Percentiles rank a stretch among this genome's conserved stretches.
These are phyloP conservation scores for Cryptococcus sp. DNA, from an alignment of 1,284 basidiomycete species.

Conservation along the genomic window DNA sequence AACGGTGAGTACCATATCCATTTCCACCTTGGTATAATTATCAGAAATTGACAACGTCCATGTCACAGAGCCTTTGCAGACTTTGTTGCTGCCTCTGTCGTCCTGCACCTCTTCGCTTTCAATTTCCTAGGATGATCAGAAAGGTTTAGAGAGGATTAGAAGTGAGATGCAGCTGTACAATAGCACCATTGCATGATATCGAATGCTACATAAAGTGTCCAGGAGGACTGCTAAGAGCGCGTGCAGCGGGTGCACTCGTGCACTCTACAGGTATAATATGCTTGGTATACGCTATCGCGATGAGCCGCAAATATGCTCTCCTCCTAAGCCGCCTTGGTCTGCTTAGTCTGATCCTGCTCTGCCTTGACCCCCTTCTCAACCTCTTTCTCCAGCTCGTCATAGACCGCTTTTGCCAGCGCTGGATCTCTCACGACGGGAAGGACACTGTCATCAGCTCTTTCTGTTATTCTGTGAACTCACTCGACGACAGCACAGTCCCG, in stretches of 20 bases:
- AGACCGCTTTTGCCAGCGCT: constrained; percentile 35
- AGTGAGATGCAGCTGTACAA: constrained; percentile 2
- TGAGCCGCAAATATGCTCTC: not conserved
- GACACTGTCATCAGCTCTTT: constrained; percentile 17
- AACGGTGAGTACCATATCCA: constrained; percentile 65
- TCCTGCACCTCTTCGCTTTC: constrained; percentile 97
- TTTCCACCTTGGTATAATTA: not conserved
- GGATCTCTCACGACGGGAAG: constrained; percentile 40
- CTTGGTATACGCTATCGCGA: not conserved
- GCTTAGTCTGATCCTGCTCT: constrained; percentile 5
- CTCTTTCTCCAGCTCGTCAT: constrained; percentile 42
- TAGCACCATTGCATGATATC: not conserved
- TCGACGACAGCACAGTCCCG: constrained; percentile 47
- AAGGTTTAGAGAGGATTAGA: not conserved
- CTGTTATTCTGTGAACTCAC: constrained; percentile 35
- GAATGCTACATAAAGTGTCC: too few relatives aligned
- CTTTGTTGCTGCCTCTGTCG: constrained; percentile 88
- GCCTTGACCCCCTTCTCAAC: constrained; percentile 43
- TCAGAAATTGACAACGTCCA: not conserved
- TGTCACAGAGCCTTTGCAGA: constrained; percentile 87
- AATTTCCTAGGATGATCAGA: constrained; percentile 78
- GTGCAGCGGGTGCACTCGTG: too few relatives aligned
- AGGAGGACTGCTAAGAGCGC: not conserved
- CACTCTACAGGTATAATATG: not conserved
- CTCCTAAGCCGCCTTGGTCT: constrained; percentile 7